Percentiles rank a stretch among this genome's conserved stretches.
These are phyloP conservation scores for Aureobasidium vineae DNA, from an alignment of 2,329 filamentous ascomycete genomes.

Conservation along the genomic window DNA sequence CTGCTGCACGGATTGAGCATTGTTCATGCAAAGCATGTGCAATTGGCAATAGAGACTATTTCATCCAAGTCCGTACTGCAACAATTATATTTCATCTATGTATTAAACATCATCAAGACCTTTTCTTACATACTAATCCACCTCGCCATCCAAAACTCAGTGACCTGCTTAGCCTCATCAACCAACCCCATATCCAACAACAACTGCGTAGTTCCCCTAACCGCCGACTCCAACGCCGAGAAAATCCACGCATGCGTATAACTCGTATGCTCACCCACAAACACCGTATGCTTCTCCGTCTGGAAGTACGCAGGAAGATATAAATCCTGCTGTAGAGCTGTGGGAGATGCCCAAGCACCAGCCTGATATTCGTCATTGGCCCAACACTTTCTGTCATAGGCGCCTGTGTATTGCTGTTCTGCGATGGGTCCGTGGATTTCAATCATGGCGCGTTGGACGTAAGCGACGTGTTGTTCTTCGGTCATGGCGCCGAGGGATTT, in stretches of 20 bases:
- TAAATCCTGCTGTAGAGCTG: conserved; percentile 64
- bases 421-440: conserved; percentile 64
- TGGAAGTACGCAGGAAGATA: conserved; percentile 72
- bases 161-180: conserved; percentile 65
- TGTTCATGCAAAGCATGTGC: neutral
- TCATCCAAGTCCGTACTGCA: too few relatives aligned
- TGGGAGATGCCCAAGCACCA: conserved; percentile 61
- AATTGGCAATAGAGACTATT: too few relatives aligned
- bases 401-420: conserved; percentile 62
- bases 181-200: conserved; percentile 64
- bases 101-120: neutral
- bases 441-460: conserved; percentile 63
- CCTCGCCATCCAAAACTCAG: conserved; percentile 66
- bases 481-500: conserved; percentile 50
- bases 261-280: conserved; percentile 47
- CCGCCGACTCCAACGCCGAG: conserved; percentile 64
- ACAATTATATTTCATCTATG: neutral
- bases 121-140: conserved; percentile 51
- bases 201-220: conserved; percentile 63
- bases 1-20: too few relatives aligned
- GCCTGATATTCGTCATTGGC: conserved; percentile 59
- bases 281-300: conserved; percentile 67
- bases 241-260: conserved; percentile 72
- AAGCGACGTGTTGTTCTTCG: conserved; percentile 61
- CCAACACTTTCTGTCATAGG: conserved; percentile 66